Evolutionary conservation across 2,329 filamentous ascomycete species (phyloP).

Genomic region (Onygenales sp.): DNA sequence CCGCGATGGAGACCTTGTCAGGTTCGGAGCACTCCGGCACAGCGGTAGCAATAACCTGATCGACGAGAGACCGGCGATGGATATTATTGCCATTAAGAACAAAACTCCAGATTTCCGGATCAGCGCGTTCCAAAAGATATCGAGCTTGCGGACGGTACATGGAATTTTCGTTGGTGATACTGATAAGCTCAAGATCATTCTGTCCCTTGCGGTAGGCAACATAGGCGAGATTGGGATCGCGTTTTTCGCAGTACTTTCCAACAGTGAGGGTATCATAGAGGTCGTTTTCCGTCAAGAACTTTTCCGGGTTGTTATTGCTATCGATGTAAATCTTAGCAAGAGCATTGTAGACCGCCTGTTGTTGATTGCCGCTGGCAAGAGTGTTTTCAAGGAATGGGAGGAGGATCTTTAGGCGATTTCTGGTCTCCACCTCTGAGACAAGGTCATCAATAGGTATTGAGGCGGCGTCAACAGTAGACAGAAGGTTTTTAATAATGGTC

Average conservation of each 20-base stretch:
- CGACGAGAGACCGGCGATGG: constrained; percentile 83
- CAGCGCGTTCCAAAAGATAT: constrained; percentile 84
- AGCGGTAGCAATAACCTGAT: constrained; percentile 92
- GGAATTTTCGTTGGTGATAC: constrained; percentile 97
- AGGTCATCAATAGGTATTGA: constrained; percentile 91
- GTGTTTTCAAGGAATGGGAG: constrained; percentile 93
- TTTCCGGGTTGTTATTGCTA: constrained; percentile 94
- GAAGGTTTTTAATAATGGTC: constrained; percentile 83
- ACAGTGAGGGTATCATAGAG: constrained; percentile 87
- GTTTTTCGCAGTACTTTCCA: constrained; percentile 98
- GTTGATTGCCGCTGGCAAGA: constrained; percentile 79
- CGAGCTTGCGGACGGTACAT: constrained; percentile 99
- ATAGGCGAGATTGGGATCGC: constrained; percentile 88
- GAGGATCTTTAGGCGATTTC: constrained; percentile 90
- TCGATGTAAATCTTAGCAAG: constrained; percentile 99
- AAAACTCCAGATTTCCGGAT: constrained; percentile 86
- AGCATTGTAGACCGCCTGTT: constrained; percentile 94
- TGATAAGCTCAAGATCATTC: constrained; percentile 94
- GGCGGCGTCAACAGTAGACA: constrained; percentile 72
- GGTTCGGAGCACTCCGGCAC: constrained; percentile 89
- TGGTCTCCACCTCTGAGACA: constrained; percentile 85
- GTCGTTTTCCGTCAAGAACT: constrained; percentile 95
- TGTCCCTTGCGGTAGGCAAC: constrained; percentile 95
- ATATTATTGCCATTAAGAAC: constrained; percentile 94
- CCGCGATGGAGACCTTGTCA: constrained; percentile 87